phyloP scores from a whole-genome alignment of 305 asterid genomes.

The Rubia balearica region DNA sequence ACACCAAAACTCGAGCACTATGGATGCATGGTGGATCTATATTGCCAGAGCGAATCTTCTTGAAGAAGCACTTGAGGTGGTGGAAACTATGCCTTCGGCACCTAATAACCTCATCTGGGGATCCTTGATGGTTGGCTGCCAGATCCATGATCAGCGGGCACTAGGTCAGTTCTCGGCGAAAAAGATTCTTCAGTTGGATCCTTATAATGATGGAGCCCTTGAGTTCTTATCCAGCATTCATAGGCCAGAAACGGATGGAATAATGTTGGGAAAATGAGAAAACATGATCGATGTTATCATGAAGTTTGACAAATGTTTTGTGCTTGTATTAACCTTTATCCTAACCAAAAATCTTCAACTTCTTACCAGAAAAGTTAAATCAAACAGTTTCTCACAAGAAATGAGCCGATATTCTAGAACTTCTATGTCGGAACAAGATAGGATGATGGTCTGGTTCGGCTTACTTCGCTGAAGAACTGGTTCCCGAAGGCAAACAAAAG shows the following conservation, averaged over 20 bases:
- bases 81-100: slow-evolving; percentile 62
- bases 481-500: slow-evolving; percentile 27
- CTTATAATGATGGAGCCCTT: slow-evolving; percentile 68
- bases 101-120: slow-evolving; percentile 79
- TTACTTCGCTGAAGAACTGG: slow-evolving; percentile 18
- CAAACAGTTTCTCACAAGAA: slow-evolving; percentile 13
- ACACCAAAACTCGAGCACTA: slow-evolving; percentile 63
- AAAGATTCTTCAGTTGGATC: slow-evolving; percentile 56
- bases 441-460: slow-evolving; percentile 14
- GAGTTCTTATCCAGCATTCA: slow-evolving; percentile 58
- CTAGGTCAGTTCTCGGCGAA: slow-evolving; percentile 70
- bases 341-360: slow-evolving; percentile 11
- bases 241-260: slow-evolving; percentile 55
- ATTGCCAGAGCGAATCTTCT: slow-evolving; percentile 58
- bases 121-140: slow-evolving; percentile 72
- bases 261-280: slow-evolving; percentile 44
- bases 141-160: slow-evolving; percentile 51
- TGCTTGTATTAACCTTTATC: slow-evolving; percentile 35
- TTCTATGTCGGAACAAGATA: slow-evolving; percentile 38
- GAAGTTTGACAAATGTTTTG: slow-evolving; percentile 37
- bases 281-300: slow-evolving; percentile 28
- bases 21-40: slow-evolving; percentile 83
- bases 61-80: slow-evolving; percentile 47
- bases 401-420: neutral
- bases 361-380: neutral